phyloP scores from a whole-genome alignment of 192 early-diverging fungal species.

The Spizellomyces punctatus region DNA sequence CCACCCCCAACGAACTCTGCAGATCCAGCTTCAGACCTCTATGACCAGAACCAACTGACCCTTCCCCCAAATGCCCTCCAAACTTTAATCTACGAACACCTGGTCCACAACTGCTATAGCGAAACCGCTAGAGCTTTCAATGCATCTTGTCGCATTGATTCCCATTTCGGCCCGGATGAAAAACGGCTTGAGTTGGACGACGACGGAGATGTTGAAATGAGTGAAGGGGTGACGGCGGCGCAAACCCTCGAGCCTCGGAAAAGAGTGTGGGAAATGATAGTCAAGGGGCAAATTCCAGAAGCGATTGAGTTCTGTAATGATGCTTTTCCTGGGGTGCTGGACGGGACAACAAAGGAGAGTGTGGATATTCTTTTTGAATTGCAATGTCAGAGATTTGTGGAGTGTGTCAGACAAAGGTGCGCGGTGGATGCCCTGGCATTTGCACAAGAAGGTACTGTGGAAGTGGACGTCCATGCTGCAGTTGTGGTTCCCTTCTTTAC shows the following conservation, averaged over 20 bases:
- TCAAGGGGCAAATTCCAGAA: conserved; percentile 36
- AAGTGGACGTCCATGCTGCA: no score
- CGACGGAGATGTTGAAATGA: not conserved
- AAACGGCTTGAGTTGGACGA: not conserved
- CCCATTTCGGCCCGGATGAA: not conserved
- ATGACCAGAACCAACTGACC: not conserved
- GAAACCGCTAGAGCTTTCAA: conserved; percentile 66
- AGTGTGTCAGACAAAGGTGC: conserved; percentile 50
- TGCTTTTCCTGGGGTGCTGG: conserved; percentile 46
- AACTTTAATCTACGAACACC: conserved; percentile 63
- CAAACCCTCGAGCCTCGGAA: conserved; percentile 45
- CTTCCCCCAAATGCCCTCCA: conserved; percentile 38
- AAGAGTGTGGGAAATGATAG: conserved; percentile 26
- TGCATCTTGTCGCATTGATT: conserved; percentile 2
- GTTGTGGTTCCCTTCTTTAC: not conserved
- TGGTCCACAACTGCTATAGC: conserved; percentile 69
- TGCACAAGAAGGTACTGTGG: conserved; percentile 52
- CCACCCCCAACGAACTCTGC: no score
- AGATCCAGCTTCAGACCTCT: no score
- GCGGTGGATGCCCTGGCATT: conserved; percentile 59
- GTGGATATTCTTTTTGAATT: conserved; percentile 60
- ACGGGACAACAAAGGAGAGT: conserved; percentile 39
- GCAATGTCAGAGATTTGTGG: conserved; percentile 70
- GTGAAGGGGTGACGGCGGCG: not conserved
- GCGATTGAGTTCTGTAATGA: conserved; percentile 49